Conservation (phyloP, 306 rosid species). For the Cucumis melo region DNA sequence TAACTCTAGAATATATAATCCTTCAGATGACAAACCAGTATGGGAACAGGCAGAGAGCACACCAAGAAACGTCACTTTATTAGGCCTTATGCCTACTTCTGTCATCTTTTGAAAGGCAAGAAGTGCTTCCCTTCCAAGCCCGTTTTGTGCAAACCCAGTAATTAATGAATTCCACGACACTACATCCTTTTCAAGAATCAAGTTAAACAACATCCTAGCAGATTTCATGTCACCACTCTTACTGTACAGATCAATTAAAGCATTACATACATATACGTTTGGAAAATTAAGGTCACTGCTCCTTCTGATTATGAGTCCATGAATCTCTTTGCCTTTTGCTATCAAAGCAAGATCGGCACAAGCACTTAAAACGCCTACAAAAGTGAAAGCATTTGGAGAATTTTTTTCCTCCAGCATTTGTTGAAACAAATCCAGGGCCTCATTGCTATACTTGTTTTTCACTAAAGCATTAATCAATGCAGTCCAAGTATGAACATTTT, state of each 20-base stretch:
- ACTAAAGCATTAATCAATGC: constrained; percentile 36
- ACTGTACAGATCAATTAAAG: constrained; percentile 47
- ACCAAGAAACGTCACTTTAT: constrained; percentile 47
- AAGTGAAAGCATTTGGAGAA: constrained; percentile 29
- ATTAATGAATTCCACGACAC: constrained; percentile 43
- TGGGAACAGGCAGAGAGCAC: constrained; percentile 46
- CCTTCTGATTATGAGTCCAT: constrained; percentile 29
- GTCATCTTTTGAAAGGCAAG: constrained; percentile 34
- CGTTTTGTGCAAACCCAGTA: constrained; percentile 46
- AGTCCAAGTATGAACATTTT: constrained; percentile 41
- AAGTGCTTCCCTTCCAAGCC: constrained; percentile 30
- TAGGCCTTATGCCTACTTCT: constrained; percentile 37
- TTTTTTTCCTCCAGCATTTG: constrained; percentile 29
- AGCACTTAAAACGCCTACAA: constrained; percentile 37
- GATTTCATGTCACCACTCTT: constrained; percentile 48
- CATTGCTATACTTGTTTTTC: constrained; percentile 15
- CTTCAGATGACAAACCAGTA: constrained; percentile 38
- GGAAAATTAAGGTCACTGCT: constrained; percentile 16
- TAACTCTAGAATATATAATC: constrained; percentile 24
- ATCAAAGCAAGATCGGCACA: constrained; percentile 35
- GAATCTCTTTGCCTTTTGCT: constrained; percentile 43
- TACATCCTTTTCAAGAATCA: constrained; percentile 23
- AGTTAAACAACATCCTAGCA: constrained; percentile 32
- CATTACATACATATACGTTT: constrained; percentile 29
- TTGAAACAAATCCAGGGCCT: constrained; percentile 33